Base-by-base conservation (phyloP, 2,329 filamentous ascomycete genomes). In the Lithohypha guttulata region DNA sequence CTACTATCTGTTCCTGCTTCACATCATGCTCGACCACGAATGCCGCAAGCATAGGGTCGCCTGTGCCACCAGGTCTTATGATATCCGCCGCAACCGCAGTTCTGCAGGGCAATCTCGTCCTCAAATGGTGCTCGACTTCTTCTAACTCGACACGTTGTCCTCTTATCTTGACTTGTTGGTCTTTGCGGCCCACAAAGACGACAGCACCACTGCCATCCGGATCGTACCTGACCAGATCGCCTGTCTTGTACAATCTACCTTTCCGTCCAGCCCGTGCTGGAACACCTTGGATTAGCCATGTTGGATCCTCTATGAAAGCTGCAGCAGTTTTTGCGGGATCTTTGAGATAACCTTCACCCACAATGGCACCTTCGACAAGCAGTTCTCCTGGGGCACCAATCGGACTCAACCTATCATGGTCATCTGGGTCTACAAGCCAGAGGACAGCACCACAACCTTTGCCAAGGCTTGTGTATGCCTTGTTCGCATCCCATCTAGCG, bases 21-120 rank as follows among this genome's bases (percentile, higher is more conserved):
- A 20, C 11, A 15, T 20, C 18, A 17, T 33, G 13, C 17, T 15
- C 30, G 9, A 34, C 39, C 30, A 64, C 51, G 41, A 70, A 69
- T 1, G 65, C 64, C 3, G 71, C 63, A 10, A 74, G 53, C 2
- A 61, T 65, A 17, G 65, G 61, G 2, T 57, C 59, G 10, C 54
- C 52, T 13, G 51, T 45, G 7, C 61, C 60, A 14, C 57, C 58
- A n/a, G 65, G 64, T 40, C 61, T 63, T 45, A 70, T 65, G 21
- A 70, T 65, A 42, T 73, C 70, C 4, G 66, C 65, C 0, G 61
- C 65, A 1, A 70, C 63, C 32, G 60, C 63, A 18, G 63, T 60
- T 2, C 59, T 59, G 0, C 54, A 41, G 1, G 68, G 65, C 21
- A 73, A 53, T 20, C 23, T 36, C 8, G 10, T 25, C 22, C 37